Evolutionary conservation across 2,329 filamentous ascomycete genomes (phyloP).

Genomic region (Dactylellina haptotyla): DNA sequence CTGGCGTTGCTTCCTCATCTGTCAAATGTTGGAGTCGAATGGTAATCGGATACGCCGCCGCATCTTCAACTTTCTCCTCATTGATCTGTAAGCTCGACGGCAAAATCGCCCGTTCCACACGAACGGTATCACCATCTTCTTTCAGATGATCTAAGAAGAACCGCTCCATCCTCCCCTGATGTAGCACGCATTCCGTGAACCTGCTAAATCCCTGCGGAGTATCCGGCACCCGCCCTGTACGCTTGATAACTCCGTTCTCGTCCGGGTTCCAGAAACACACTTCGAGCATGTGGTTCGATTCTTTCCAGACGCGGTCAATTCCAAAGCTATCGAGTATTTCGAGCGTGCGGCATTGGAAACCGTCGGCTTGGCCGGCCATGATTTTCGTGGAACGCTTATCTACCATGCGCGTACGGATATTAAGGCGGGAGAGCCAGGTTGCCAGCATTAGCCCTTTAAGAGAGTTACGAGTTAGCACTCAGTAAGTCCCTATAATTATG

Average conservation of each 20-base stretch:
- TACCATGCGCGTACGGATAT: conserved; percentile 63
- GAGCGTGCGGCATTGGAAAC: conserved; percentile 73
- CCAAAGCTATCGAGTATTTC: conserved; percentile 80
- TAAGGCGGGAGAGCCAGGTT: conserved; percentile 66
- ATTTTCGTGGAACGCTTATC: conserved; percentile 62
- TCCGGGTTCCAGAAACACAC: conserved; percentile 72
- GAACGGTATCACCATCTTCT: conserved; percentile 66
- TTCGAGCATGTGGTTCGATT: conserved; percentile 76
- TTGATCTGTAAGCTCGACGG: conserved; percentile 69
- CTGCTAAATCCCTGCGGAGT: conserved; percentile 71
- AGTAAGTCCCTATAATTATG: not conserved
- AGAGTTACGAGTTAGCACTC: not conserved
- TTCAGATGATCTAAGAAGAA: conserved; percentile 73
- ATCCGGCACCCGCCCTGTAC: conserved; percentile 72
- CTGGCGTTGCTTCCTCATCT: conserved; percentile 69
- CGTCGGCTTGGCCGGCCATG: conserved; percentile 62
- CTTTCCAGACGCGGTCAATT: conserved; percentile 73
- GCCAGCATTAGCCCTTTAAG: conserved; percentile 47
- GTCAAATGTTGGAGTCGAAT: conserved; percentile 69
- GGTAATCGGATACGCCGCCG: conserved; percentile 70
- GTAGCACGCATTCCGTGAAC: conserved; percentile 74
- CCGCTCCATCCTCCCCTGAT: conserved; percentile 74
- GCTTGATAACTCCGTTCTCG: conserved; percentile 67
- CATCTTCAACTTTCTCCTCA: conserved; percentile 65
- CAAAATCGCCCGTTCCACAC: conserved; percentile 71